These are phyloP conservation scores for Phytophthora ohioensis DNA, from an alignment of 352 stramenopile genomes.

Conservation along the genomic window DNA sequence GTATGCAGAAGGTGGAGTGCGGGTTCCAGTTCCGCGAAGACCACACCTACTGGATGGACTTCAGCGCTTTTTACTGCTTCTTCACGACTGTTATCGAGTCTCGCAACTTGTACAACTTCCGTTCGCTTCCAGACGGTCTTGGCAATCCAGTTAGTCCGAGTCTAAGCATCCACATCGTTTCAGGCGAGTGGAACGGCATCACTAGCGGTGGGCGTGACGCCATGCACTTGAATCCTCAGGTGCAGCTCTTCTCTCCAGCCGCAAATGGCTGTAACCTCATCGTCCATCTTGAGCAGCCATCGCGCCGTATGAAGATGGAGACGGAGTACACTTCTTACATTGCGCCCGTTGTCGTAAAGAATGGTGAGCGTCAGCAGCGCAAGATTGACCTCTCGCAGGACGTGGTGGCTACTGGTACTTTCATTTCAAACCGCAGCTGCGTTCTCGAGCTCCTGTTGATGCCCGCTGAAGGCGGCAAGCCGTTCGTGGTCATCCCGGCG, in stretches of 20 bases:
- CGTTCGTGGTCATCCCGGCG: constrained; percentile 72
- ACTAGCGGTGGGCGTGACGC: constrained; percentile 80
- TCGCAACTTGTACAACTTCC: constrained; percentile 88
- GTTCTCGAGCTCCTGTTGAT: constrained; percentile 65
- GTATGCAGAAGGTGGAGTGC: constrained; percentile 75
- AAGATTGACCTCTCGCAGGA: constrained; percentile 88
- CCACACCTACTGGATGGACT: constrained; percentile 86
- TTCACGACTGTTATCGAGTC: constrained; percentile 83
- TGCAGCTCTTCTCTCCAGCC: constrained; percentile 77
- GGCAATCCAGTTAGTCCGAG: constrained; percentile 66
- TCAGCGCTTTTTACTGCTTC: constrained; percentile 80
- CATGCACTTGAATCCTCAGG: constrained; percentile 89
- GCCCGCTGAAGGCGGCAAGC: constrained; percentile 47
- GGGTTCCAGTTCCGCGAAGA: constrained; percentile 87
- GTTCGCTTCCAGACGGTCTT: constrained; percentile 64
- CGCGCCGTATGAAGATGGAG: constrained; percentile 76
- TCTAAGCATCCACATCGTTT: constrained; percentile 77
- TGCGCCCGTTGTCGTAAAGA: constrained; percentile 79
- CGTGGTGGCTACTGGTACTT: constrained; percentile 82
- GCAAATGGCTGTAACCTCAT: constrained; percentile 59
- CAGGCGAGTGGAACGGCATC: constrained; percentile 83
- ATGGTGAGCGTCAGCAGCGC: constrained; percentile 67
- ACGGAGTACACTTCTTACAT: constrained; percentile 83
- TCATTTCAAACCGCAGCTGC: constrained; percentile 88
- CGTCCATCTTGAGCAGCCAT: constrained; percentile 80